These are phyloP conservation scores for Cicer bijugum DNA, from an alignment of 306 rosid species.

Conservation along the genomic window DNA sequence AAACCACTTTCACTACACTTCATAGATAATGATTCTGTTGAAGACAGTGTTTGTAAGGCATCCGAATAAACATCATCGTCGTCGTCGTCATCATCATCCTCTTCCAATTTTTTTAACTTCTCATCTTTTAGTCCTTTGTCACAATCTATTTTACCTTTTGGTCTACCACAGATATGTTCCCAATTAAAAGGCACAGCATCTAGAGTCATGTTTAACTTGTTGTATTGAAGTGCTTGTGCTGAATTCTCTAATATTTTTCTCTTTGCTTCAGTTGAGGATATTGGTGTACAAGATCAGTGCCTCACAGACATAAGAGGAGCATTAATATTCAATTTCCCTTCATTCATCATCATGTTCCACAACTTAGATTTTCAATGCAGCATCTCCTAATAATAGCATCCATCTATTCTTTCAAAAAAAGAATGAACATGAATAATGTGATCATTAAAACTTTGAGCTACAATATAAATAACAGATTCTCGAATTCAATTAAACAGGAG, in stretches of 20 bases:
- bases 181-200: conserved; percentile 85
- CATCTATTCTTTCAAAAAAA: conserved; percentile 41
- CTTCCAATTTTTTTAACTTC: conserved; percentile 46
- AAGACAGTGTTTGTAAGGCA: conserved; percentile 69
- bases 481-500: conserved; percentile 26
- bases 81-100: conserved; percentile 45
- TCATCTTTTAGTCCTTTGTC: conserved; percentile 44
- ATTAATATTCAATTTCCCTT: conserved; percentile 72
- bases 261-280: conserved; percentile 52
- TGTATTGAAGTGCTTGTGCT: conserved; percentile 45
- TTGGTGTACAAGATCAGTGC: conserved; percentile 56
- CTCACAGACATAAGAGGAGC: conserved; percentile 89
- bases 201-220: conserved; percentile 39
- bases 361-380: conserved; percentile 24
- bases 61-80: conserved; percentile 68
- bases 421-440: conserved; percentile 19
- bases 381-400: conserved; percentile 1
- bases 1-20: conserved; percentile 72
- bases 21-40: conserved; percentile 63
- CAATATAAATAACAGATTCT: conserved; percentile 17
- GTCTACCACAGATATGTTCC: conserved; percentile 80
- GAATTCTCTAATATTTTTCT: conserved; percentile 51
- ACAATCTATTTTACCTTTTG: conserved; percentile 53
- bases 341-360: conserved; percentile 65
- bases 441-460: conserved; percentile 19